These are phyloP conservation scores for Mollisiaceae sp. DNA, from an alignment of 2,329 filamentous ascomycete genomes.

Conservation along the genomic window DNA sequence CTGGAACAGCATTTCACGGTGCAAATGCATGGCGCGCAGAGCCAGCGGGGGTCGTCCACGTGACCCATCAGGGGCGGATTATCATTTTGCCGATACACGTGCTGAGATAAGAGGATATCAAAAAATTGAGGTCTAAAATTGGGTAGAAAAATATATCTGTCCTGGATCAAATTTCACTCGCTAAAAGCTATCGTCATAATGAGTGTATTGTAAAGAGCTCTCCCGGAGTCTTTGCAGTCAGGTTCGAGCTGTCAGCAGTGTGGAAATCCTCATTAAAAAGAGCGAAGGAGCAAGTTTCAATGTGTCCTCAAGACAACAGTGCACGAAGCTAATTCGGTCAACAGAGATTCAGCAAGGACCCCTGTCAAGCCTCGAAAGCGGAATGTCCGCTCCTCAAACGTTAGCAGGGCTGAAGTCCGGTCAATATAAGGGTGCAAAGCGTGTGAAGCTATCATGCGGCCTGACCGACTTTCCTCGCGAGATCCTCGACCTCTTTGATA, in stretches of 20 bases:
- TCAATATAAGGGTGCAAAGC: constrained; percentile 36
- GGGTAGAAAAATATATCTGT: too few species aligned
- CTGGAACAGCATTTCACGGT: constrained; percentile 15
- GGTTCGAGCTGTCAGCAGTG: too few species aligned
- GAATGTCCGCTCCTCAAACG: constrained; percentile 30
- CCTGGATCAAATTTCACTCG: too few species aligned
- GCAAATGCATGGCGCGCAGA: neutral
- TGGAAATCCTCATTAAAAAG: neutral
- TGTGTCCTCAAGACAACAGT: neutral
- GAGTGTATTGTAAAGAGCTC: too few species aligned
- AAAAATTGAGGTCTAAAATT: too few species aligned
- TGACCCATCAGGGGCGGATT: too few species aligned
- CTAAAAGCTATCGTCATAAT: too few species aligned
- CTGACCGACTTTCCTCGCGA: constrained; percentile 46
- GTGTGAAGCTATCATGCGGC: constrained; percentile 37
- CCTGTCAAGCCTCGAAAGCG: neutral
- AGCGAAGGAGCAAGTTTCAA: constrained; percentile 9
- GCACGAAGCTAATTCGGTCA: neutral
- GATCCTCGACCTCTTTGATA: constrained; percentile 48
- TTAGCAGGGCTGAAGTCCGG: constrained; percentile 33
- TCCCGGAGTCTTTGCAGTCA: too few species aligned
- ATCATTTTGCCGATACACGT: too few species aligned
- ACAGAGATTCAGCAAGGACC: neutral
- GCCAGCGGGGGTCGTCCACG: too few species aligned
- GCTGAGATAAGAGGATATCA: too few species aligned